These are phyloP conservation scores for Zasmidium angulare DNA, from an alignment of 2,329 filamentous ascomycete species.

Conservation along the genomic window DNA sequence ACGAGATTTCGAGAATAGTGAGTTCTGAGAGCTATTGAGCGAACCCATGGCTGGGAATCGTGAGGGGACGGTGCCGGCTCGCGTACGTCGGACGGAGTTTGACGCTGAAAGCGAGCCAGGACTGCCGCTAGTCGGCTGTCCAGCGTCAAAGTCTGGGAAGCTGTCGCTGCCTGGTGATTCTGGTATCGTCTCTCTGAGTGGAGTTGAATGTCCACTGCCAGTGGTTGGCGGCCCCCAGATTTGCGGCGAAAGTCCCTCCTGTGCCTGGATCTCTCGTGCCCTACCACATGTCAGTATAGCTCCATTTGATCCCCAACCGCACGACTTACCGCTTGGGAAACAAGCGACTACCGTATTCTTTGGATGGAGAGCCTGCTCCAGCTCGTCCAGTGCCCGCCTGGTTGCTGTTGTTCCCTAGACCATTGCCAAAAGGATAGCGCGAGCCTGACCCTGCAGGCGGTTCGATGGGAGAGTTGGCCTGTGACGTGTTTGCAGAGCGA, in stretches of 20 bases:
- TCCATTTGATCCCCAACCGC: background rate
- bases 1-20: constrained; percentile 71
- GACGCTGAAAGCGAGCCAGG: constrained; percentile 23
- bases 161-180: constrained; percentile 91
- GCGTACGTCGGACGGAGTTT: constrained; percentile 62
- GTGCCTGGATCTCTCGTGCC: constrained; percentile 93
- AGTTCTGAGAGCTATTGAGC: constrained; percentile 54
- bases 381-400: constrained; percentile 64
- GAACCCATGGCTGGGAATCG: constrained; percentile 78
- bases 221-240: constrained; percentile 92
- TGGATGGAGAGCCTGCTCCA: constrained; percentile 93
- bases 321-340: constrained; percentile 84
- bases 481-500: constrained; percentile 76
- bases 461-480: constrained; percentile 79
- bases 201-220: constrained; percentile 93
- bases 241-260: constrained; percentile 77
- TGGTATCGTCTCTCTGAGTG: constrained; percentile 93
- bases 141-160: constrained; percentile 78
- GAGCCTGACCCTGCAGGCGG: constrained; percentile 61
- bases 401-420: constrained; percentile 53
- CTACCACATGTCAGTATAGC: constrained; percentile 47
- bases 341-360: constrained; percentile 79
- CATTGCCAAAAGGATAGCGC: constrained; percentile 71
- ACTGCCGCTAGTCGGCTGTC: constrained; percentile 26
- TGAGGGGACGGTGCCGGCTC: constrained; percentile 94